A percentile compares a stretch with the other conserved stretches of the same genome.
These are phyloP conservation scores for Mycena polygramma DNA, from an alignment of 768 basidiomycete species.

Conservation along the genomic window DNA sequence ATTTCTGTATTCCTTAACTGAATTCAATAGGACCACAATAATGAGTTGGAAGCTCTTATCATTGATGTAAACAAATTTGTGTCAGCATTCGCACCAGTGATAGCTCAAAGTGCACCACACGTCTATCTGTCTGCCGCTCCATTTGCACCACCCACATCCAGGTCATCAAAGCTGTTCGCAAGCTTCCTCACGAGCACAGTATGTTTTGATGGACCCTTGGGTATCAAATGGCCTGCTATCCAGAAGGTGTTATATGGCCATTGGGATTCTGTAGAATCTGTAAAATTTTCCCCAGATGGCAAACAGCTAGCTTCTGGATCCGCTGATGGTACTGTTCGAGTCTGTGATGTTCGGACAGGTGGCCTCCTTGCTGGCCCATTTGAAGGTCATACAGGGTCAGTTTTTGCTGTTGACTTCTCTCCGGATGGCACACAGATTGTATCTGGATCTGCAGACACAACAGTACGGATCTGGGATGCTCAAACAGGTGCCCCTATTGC, in stretches of 20 bases:
- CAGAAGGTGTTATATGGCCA: background rate
- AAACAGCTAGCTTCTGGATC: background rate
- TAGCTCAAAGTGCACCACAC: conserved; percentile 1
- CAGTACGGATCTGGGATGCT: too few species aligned
- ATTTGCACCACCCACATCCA: background rate
- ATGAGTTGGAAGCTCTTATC: background rate
- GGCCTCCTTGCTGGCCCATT: background rate
- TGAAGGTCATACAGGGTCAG: too few species aligned
- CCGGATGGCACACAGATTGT: background rate
- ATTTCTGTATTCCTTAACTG: too few species aligned
- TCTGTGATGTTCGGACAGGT: background rate
- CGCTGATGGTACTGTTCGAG: background rate
- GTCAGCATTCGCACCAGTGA: background rate
- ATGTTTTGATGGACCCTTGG: background rate
- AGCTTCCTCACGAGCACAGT: too few species aligned
- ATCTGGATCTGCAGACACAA: background rate
- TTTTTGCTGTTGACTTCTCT: too few species aligned
- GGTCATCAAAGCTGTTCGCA: background rate
- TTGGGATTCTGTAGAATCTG: too few species aligned
- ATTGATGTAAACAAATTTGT: background rate
- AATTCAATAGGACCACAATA: too few species aligned
- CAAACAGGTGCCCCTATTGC: background rate
- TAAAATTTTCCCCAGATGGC: background rate
- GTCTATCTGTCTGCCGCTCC: background rate
- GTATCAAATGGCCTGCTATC: background rate